A percentile compares a stretch with the other conserved stretches of the same genome.
Conservation (phyloP, 768 basidiomycete genomes). For the Paxillus ammoniavirescens region DNA sequence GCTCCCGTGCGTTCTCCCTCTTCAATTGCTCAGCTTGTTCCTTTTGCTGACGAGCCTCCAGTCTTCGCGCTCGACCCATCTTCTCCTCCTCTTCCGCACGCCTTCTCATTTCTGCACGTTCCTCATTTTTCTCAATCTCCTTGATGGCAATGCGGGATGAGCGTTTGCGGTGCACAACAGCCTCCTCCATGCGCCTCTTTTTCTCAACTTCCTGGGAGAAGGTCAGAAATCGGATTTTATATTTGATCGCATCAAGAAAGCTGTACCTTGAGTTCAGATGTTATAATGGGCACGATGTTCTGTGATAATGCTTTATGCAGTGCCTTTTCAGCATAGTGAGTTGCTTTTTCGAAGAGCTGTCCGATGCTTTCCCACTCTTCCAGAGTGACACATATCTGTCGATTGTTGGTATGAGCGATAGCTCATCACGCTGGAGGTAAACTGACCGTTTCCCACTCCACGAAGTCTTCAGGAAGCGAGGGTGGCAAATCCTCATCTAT, state of each 20-base stretch:
- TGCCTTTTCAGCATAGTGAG: slow-evolving; percentile 78
- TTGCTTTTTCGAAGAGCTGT: slow-evolving; percentile 70
- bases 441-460: slow-evolving; percentile 92
- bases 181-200: slow-evolving; percentile 66
- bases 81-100: slow-evolving; percentile 70
- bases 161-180: slow-evolving; percentile 82
- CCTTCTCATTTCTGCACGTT: slow-evolving; percentile 54
- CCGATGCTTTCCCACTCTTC: slow-evolving; percentile 84
- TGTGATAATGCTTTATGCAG: slow-evolving; percentile 67
- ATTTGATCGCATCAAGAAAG: slow-evolving; percentile 1
- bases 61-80: slow-evolving; percentile 57
- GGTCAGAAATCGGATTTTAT: slow-evolving; percentile 1
- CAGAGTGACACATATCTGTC: slow-evolving; percentile 78
- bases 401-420: neutral
- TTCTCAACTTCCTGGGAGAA: slow-evolving; percentile 56
- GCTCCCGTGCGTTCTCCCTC: slow-evolving; percentile 62
- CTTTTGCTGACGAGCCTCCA: slow-evolving; percentile 54
- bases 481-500: slow-evolving; percentile 5
- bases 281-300: slow-evolving; percentile 68
- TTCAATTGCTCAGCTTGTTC: slow-evolving; percentile 54
- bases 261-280: slow-evolving; percentile 62
- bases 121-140: slow-evolving; percentile 78
- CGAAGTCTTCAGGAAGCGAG: slow-evolving; percentile 49
- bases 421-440: neutral
- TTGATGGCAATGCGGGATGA: slow-evolving; percentile 84